These are phyloP conservation scores for Tetrahymena elliotti DNA, from an alignment of 73 alveolate species.

Conservation along the genomic window DNA sequence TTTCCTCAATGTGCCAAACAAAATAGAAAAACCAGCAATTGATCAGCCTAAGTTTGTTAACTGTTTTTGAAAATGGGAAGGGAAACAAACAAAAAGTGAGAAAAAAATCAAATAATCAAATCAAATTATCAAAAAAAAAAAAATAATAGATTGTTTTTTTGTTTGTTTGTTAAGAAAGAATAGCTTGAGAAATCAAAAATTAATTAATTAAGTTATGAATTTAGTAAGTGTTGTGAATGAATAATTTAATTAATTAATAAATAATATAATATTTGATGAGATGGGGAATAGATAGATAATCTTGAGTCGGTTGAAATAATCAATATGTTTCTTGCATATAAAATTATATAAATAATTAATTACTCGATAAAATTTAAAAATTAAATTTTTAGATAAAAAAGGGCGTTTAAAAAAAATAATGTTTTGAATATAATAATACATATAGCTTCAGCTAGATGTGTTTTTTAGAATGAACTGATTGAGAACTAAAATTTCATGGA, in stretches of 20 bases:
- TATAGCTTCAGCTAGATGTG: neutral
- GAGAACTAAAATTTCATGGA: neutral
- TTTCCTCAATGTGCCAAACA: neutral
- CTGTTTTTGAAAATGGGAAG: neutral
- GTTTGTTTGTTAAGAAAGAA: neutral
- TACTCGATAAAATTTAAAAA: neutral
- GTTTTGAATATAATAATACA: neutral
- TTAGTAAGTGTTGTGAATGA: neutral
- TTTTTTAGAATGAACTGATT: neutral
- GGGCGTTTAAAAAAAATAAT: neutral
- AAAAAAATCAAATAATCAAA: neutral
- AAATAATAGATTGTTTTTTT: neutral
- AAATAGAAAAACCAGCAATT: neutral
- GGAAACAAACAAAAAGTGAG: neutral
- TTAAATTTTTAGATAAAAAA: neutral
- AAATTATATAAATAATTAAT: neutral
- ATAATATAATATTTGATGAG: neutral
- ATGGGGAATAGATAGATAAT: neutral
- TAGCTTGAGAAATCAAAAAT: neutral
- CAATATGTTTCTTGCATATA: neutral
- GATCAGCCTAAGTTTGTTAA: neutral
- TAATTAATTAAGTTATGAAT: neutral
- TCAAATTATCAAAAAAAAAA: neutral
- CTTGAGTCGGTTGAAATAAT: neutral
- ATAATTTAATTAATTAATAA: neutral